A percentile compares a stretch with the other conserved stretches of the same genome.
Conservation (phyloP, 2,329 filamentous ascomycete genomes). For the Diplodia seriata region DNA sequence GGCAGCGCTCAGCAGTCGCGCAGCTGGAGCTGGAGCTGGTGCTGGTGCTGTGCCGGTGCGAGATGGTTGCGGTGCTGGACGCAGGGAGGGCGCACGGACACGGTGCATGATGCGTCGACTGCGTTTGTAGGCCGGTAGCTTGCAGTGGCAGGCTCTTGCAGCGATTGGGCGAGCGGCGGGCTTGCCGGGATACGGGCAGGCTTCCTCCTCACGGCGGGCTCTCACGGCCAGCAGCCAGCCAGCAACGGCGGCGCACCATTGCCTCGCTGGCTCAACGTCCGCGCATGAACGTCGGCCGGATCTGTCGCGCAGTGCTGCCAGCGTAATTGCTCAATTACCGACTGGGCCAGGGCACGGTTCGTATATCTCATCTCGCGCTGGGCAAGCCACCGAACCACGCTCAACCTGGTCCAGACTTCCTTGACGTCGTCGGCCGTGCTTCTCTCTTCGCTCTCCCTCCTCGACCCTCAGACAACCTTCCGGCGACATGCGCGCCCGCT, state of each 20-base stretch:
- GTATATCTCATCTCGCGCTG: slow-evolving; percentile 27
- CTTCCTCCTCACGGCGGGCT: neutral
- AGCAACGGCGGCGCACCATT: slow-evolving; percentile 1
- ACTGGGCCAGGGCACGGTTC: slow-evolving; percentile 28
- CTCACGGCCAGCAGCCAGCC: neutral
- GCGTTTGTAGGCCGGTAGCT: neutral
- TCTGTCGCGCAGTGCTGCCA: slow-evolving; percentile 12
- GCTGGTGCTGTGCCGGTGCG: neutral
- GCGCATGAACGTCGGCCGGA: slow-evolving; percentile 18
- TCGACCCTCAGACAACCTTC: neutral
- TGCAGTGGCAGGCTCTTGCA: neutral
- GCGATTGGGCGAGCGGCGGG: neutral
- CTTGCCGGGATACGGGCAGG: neutral
- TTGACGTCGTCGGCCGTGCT: slow-evolving; percentile 28
- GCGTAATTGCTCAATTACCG: slow-evolving; percentile 30
- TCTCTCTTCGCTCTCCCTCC: slow-evolving; percentile 12
- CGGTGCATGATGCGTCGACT: slow-evolving; percentile 18
- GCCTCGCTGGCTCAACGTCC: slow-evolving; percentile 10
- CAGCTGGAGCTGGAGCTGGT: neutral
- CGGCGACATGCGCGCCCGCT: slow-evolving; percentile 14
- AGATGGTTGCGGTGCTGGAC: neutral
- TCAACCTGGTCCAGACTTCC: slow-evolving; percentile 31
- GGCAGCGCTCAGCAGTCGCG: neutral
- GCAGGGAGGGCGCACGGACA: slow-evolving; percentile 6
- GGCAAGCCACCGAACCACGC: slow-evolving; percentile 29